These are phyloP conservation scores for Suillus discolor DNA, from an alignment of 768 basidiomycete genomes.

Conservation along the genomic window DNA sequence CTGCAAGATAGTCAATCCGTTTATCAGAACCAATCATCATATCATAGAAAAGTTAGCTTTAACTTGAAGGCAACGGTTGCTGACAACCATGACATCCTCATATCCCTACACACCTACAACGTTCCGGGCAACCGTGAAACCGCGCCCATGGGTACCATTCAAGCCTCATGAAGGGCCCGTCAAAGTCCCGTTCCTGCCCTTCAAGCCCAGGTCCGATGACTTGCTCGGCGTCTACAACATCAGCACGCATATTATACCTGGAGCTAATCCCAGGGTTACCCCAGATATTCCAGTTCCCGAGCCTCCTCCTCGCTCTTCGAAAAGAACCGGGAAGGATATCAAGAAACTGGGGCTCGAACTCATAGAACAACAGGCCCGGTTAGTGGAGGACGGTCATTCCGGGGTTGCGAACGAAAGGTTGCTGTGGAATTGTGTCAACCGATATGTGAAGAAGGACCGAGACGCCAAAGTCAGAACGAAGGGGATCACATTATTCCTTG, in stretches of 20 bases:
- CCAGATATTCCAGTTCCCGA: slow-evolving; percentile 27
- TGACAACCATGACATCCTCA: slow-evolving; percentile 5
- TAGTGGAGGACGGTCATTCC: slow-evolving; percentile 17
- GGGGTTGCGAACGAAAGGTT: slow-evolving; percentile 29
- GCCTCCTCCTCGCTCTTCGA: slow-evolving; percentile 16
- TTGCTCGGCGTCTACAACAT: slow-evolving; percentile 25
- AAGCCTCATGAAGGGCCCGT: slow-evolving; percentile 15
- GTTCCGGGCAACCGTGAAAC: slow-evolving; percentile 21
- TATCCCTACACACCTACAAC: slow-evolving; percentile 24
- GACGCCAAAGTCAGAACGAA: slow-evolving; percentile 18
- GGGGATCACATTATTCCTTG: slow-evolving; percentile 72
- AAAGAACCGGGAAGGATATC: slow-evolving; percentile 6
- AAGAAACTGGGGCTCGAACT: slow-evolving; percentile 22
- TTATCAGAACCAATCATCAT: background rate
- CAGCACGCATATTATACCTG: slow-evolving; percentile 33
- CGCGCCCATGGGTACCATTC: slow-evolving; percentile 24
- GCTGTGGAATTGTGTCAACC: slow-evolving; percentile 74
- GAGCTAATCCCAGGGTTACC: slow-evolving; percentile 26
- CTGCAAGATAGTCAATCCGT: background rate
- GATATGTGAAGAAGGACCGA: slow-evolving; percentile 49
- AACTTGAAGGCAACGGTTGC: background rate
- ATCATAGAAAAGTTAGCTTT: background rate
- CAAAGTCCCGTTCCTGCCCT: slow-evolving; percentile 22
- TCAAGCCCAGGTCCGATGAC: slow-evolving; percentile 17
- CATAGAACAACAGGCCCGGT: slow-evolving; percentile 15